A percentile compares a stretch with the other conserved stretches of the same genome.
phyloP scores from a whole-genome alignment of 1,139 yeast species.

The Hansenula lynferdii region DNA sequence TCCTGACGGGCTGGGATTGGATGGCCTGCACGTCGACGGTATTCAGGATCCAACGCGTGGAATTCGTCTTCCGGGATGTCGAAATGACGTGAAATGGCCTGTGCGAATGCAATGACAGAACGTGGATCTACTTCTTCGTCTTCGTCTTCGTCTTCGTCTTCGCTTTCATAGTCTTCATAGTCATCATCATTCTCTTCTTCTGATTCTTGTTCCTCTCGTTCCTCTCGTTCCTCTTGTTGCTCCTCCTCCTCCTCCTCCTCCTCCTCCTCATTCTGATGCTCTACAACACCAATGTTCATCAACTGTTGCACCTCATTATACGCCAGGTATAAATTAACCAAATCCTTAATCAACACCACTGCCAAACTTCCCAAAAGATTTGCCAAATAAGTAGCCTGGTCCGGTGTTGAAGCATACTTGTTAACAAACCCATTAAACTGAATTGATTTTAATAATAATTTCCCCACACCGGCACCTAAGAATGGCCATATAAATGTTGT shows the following conservation, averaged over 20 bases:
- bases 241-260: too few relatives aligned
- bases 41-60: too few relatives aligned
- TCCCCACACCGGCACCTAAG: slow-evolving; percentile 25
- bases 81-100: too few relatives aligned
- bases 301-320: slow-evolving; percentile 31
- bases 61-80: too few relatives aligned
- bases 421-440: slow-evolving; percentile 12
- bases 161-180: too few relatives aligned
- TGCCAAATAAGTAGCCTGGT: slow-evolving; percentile 37
- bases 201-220: neutral
- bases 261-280: slow-evolving; percentile 2
- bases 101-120: too few relatives aligned
- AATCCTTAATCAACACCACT: slow-evolving; percentile 37
- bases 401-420: slow-evolving; percentile 28
- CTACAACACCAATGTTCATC: slow-evolving; percentile 24
- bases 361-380: slow-evolving; percentile 39
- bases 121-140: too few relatives aligned
- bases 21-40: too few relatives aligned
- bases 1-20: too few relatives aligned
- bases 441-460: slow-evolving; percentile 14
- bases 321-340: slow-evolving; percentile 29
- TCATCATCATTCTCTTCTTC: neutral
- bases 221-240: neutral
- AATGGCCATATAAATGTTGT: slow-evolving; percentile 35
- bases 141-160: too few relatives aligned